Evolutionary conservation across 1,284 basidiomycete genomes (phyloP).

Genomic region (Cutaneotrichosporon daszewskae): DNA sequence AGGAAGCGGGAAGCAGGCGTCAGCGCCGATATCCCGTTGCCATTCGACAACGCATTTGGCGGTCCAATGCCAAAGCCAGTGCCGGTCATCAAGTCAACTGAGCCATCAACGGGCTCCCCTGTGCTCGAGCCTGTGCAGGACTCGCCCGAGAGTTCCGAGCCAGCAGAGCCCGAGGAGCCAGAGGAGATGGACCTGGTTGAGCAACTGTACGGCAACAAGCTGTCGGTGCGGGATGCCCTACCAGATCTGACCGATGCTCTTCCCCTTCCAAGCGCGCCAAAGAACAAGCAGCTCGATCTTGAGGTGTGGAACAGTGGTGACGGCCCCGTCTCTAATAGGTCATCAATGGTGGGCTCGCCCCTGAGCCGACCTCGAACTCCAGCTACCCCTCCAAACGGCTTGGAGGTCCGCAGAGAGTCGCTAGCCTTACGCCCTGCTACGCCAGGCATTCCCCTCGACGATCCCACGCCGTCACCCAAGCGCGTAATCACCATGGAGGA

Average conservation of each 20-base stretch:
- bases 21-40: neutral
- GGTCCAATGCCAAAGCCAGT: slow-evolving; percentile 22
- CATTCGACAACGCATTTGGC: slow-evolving; percentile 15
- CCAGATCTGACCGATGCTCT: slow-evolving; percentile 74
- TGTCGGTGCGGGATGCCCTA: slow-evolving; percentile 62
- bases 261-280: slow-evolving; percentile 69
- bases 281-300: slow-evolving; percentile 82
- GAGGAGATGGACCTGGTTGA: slow-evolving; percentile 93
- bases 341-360: slow-evolving; percentile 13
- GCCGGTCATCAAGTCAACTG: neutral
- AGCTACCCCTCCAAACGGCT: too few species aligned
- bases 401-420: too few species aligned
- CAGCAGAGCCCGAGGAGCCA: slow-evolving; percentile 38
- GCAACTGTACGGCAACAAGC: slow-evolving; percentile 75
- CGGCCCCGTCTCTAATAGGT: slow-evolving; percentile 17
- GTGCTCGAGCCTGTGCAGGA: neutral
- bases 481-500: slow-evolving; percentile 66
- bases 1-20: slow-evolving; percentile 33
- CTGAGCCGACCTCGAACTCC: slow-evolving; percentile 1
- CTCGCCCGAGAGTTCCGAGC: neutral
- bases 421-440: too few species aligned
- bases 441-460: too few species aligned
- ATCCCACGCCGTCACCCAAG: slow-evolving; percentile 24
- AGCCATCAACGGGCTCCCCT: slow-evolving; percentile 1
- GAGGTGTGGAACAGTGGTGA: slow-evolving; percentile 58